Conservation (phyloP, 179 eudicot species). For the Patellifolia procumbens region DNA sequence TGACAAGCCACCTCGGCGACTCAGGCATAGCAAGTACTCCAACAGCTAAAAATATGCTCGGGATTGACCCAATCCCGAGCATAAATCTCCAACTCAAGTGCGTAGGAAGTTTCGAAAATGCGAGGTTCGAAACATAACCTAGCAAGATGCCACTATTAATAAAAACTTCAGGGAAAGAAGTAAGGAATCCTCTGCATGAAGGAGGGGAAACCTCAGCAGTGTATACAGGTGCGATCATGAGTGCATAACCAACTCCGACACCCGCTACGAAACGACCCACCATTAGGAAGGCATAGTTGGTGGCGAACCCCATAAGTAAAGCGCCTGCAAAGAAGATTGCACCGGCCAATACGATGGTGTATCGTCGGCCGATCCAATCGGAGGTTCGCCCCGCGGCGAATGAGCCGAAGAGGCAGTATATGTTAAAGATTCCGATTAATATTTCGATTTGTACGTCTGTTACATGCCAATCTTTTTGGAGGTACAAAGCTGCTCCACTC, state of each 20-base stretch:
- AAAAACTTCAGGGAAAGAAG: slow-evolving; percentile 77
- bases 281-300: slow-evolving; percentile 67
- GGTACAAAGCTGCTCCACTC: slow-evolving; percentile 75
- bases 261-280: slow-evolving; percentile 77
- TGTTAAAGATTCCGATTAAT: slow-evolving; percentile 52
- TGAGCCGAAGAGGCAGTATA: slow-evolving; percentile 67
- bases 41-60: slow-evolving; percentile 48
- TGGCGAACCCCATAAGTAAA: slow-evolving; percentile 65
- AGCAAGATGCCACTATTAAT: slow-evolving; percentile 57
- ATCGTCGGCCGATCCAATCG: slow-evolving; percentile 72
- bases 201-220: slow-evolving; percentile 80
- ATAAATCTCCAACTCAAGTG: slow-evolving; percentile 64
- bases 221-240: slow-evolving; percentile 84
- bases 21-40: slow-evolving; percentile 75
- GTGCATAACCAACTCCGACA: slow-evolving; percentile 69
- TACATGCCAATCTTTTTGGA: slow-evolving; percentile 50
- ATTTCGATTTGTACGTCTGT: slow-evolving; percentile 53
- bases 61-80: slow-evolving; percentile 70
- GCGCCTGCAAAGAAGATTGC: slow-evolving; percentile 71
- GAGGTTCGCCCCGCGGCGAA: slow-evolving; percentile 72
- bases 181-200: slow-evolving; percentile 57
- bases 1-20: slow-evolving; percentile 70
- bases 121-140: slow-evolving; percentile 55
- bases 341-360: slow-evolving; percentile 68
- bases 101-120: slow-evolving; percentile 52